Evolutionary conservation across 164 flowering plant species (phyloP).

Genomic region (Litsea cubeba): DNA sequence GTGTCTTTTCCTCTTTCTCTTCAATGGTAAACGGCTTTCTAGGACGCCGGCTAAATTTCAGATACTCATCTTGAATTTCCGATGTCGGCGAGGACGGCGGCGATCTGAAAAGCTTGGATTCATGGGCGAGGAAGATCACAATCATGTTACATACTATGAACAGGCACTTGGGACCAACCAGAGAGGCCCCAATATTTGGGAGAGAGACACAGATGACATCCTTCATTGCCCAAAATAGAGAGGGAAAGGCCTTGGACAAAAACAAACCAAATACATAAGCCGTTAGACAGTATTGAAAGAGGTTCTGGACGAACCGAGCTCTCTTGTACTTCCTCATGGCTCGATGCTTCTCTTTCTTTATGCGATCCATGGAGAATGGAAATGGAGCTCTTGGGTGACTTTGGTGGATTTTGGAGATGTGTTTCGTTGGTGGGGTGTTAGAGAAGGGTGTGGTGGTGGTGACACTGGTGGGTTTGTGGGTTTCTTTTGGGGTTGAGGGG

Average conservation of each 20-base stretch:
- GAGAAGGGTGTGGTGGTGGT: background rate
- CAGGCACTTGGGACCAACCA: constrained; percentile 39
- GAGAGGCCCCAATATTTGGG: constrained; percentile 26
- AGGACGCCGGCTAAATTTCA: constrained; percentile 17
- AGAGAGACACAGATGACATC: constrained; percentile 27
- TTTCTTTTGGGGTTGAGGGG: constrained; percentile 1
- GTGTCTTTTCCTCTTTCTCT: constrained; percentile 10
- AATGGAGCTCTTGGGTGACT: background rate
- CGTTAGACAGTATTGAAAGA: constrained; percentile 32
- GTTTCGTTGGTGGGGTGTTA: background rate
- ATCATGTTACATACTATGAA: constrained; percentile 59
- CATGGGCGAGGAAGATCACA: constrained; percentile 43
- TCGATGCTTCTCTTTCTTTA: constrained; percentile 28
- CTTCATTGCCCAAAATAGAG: constrained; percentile 24
- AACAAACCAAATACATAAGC: constrained; percentile 30
- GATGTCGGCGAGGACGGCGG: constrained; percentile 17
- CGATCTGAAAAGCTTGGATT: constrained; percentile 43
- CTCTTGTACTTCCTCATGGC: constrained; percentile 49
- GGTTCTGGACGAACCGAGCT: constrained; percentile 28
- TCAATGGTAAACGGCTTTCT: constrained; percentile 3
- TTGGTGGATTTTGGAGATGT: constrained; percentile 5
- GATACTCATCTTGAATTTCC: constrained; percentile 35
- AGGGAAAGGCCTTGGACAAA: constrained; percentile 31
- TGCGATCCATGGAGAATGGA: constrained; percentile 33
- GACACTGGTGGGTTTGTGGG: background rate